These are phyloP conservation scores for Solanum commersonii DNA, from an alignment of 257 asterid species.

Conservation along the genomic window DNA sequence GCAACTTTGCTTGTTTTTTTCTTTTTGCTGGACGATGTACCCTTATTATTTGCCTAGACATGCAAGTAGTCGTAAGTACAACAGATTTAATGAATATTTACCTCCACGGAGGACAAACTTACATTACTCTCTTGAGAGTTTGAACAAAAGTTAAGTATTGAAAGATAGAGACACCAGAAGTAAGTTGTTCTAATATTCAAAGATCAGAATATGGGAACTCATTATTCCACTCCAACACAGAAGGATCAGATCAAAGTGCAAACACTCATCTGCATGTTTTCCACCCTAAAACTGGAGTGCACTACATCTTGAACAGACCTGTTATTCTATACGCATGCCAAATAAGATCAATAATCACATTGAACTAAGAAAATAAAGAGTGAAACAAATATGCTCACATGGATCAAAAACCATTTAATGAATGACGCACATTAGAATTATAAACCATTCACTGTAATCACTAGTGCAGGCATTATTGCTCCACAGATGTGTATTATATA, in stretches of 20 bases:
- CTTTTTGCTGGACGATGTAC: conserved; percentile 91
- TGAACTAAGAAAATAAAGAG: not conserved
- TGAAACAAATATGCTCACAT: not conserved
- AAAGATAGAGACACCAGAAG: not conserved
- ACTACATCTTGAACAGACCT: not conserved
- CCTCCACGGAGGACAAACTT: not conserved
- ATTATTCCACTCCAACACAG: not conserved
- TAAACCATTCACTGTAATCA: not conserved
- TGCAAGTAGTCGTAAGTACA: not conserved
- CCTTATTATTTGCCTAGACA: conserved; percentile 74
- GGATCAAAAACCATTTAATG: not conserved
- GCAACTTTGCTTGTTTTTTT: conserved; percentile 94
- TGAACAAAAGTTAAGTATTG: not conserved
- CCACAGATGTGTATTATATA: not conserved
- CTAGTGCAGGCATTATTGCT: not conserved
- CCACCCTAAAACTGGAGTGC: not conserved
- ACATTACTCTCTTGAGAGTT: not conserved
- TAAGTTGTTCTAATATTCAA: not conserved
- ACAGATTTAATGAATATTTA: not conserved
- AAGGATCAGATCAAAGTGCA: not conserved
- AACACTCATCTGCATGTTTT: not conserved
- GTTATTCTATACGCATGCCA: not conserved
- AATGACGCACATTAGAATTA: not conserved
- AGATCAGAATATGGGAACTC: not conserved
- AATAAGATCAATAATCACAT: not conserved